phyloP scores from a whole-genome alignment of 108 stramenopile genomes.

The Phaeodactylum tricornutum region DNA sequence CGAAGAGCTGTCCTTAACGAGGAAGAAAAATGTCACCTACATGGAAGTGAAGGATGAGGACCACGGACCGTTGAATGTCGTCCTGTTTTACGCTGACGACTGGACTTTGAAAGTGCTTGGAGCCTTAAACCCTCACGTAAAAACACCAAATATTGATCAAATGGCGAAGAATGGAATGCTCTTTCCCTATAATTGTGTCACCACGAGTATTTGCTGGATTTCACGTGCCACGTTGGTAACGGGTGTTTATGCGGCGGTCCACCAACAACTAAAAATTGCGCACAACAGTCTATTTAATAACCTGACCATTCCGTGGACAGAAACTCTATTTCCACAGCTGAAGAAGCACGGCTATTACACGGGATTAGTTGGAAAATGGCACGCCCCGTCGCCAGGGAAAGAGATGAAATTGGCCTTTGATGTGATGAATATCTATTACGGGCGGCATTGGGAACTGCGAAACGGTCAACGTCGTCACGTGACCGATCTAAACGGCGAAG shows the following conservation, averaged over 20 bases:
- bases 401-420: conserved; percentile 22
- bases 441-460: conserved; percentile 20
- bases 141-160: conserved; percentile 54
- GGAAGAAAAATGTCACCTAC: no score
- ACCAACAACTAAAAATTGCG: conserved; percentile 7
- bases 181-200: conserved; percentile 74
- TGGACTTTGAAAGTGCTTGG: conserved; percentile 35
- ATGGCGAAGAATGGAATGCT: conserved; percentile 63
- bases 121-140: conserved; percentile 20
- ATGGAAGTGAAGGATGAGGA: no score
- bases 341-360: conserved; percentile 53
- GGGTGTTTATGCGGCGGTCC: conserved; percentile 51
- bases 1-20: no score
- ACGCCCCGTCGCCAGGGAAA: conserved; percentile 8
- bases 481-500: conserved; percentile 55
- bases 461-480: conserved; percentile 18
- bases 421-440: conserved; percentile 20
- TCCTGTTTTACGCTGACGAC: conserved; percentile 51
- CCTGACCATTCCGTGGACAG: conserved; percentile 32
- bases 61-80: conserved; percentile 43
- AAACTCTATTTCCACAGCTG: conserved; percentile 54
- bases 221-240: conserved; percentile 61
- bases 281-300: conserved; percentile 11
- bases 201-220: conserved; percentile 75
- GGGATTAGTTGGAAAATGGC: conserved; percentile 71